phyloP scores from a whole-genome alignment of 108 stramenopile genomes.

The Skeletonema marinoi region DNA sequence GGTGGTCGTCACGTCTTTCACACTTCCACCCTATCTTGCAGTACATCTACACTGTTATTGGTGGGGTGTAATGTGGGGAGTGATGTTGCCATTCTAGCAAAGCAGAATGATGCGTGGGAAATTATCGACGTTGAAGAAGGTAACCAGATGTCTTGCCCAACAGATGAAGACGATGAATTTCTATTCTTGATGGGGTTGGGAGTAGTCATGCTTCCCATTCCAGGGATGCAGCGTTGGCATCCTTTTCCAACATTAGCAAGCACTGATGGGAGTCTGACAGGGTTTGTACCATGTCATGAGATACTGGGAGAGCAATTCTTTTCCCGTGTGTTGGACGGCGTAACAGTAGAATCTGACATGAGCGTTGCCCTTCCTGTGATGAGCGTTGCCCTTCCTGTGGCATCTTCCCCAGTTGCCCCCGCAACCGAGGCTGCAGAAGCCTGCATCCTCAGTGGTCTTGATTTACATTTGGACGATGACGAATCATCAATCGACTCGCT shows the following conservation, averaged over 20 bases:
- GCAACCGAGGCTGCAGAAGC: neutral
- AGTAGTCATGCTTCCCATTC: constrained; percentile 41
- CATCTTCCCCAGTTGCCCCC: neutral
- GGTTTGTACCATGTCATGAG: constrained; percentile 29
- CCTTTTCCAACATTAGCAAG: constrained; percentile 46
- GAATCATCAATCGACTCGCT: neutral
- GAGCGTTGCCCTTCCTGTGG: neutral
- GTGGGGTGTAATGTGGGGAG: constrained; percentile 80
- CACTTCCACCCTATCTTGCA: constrained; percentile 34
- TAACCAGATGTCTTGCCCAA: constrained; percentile 59
- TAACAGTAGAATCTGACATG: neutral
- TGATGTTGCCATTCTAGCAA: constrained; percentile 59
- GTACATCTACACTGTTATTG: constrained; percentile 45
- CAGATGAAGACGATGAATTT: constrained; percentile 83
- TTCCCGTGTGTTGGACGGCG: neutral
- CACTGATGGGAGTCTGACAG: constrained; percentile 62
- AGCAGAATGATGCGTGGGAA: constrained; percentile 42
- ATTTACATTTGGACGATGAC: constrained; percentile 28
- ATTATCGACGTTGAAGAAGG: constrained; percentile 79
- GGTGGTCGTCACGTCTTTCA: constrained; percentile 75
- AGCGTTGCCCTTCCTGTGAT: neutral
- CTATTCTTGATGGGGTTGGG: constrained; percentile 68
- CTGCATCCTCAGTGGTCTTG: constrained; percentile 34
- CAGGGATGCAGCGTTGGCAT: neutral
- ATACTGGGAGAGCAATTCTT: constrained; percentile 20